phyloP scores from a whole-genome alignment of 73 alveolate species.

The Paraurostyla sp. region DNA sequence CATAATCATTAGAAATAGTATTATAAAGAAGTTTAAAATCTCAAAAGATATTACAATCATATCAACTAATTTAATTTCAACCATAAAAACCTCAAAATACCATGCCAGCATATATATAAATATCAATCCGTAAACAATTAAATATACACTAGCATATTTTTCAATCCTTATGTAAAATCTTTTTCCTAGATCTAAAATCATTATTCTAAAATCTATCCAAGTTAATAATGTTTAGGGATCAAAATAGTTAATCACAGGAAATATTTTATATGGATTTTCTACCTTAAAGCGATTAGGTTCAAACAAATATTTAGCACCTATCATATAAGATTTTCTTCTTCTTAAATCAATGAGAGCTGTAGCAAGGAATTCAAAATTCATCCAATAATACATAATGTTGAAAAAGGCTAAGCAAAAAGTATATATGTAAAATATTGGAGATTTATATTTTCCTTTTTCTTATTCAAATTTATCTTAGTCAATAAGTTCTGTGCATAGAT shows the following conservation, averaged over 20 bases:
- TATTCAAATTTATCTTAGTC: background rate
- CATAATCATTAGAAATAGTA: background rate
- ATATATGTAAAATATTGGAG: background rate
- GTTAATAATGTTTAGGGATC: conserved; percentile 31
- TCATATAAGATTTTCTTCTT: conserved; percentile 16
- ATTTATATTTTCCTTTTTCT: background rate
- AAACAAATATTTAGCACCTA: background rate
- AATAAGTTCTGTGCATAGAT: background rate
- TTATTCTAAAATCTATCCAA: conserved; percentile 16
- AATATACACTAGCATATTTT: background rate
- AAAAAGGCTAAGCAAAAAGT: background rate
- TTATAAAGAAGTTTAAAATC: background rate
- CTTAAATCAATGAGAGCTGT: conserved; percentile 5
- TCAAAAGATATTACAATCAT: background rate
- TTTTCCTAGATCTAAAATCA: conserved; percentile 27
- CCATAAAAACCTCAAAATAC: background rate
- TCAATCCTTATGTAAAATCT: conserved; percentile 29
- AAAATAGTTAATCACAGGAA: conserved; percentile 22
- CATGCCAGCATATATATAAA: background rate
- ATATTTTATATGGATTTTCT: background rate
- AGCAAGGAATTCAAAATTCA: background rate
- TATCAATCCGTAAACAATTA: background rate
- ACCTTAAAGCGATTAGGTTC: conserved; percentile 9
- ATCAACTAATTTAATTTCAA: background rate
- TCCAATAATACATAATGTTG: background rate